These are phyloP conservation scores for Lentinus polychrous DNA, from an alignment of 1,284 basidiomycete genomes.

Conservation along the genomic window DNA sequence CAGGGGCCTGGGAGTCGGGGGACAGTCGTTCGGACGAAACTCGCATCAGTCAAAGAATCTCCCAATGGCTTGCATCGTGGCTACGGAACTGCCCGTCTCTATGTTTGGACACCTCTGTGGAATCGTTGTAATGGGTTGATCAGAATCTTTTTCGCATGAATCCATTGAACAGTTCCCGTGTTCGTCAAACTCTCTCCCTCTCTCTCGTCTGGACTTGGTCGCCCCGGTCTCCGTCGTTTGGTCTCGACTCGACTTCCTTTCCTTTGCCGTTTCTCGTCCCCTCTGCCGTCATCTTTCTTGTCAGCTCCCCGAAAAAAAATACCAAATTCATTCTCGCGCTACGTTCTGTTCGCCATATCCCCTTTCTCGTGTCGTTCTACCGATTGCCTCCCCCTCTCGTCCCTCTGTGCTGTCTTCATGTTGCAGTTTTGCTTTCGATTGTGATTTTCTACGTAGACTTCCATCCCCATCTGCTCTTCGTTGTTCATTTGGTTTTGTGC, in stretches of 20 bases:
- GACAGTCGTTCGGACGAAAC: neutral
- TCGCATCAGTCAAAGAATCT: neutral
- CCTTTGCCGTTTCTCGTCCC: conserved; percentile 1
- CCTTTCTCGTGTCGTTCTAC: neutral
- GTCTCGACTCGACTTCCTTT: conserved; percentile 6
- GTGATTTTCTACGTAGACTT: neutral
- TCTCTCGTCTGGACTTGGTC: neutral
- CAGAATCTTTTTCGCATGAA: neutral
- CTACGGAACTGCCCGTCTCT: conserved; percentile 1
- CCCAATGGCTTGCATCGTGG: neutral
- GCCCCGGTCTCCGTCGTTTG: conserved; percentile 9
- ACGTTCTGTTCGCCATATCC: neutral
- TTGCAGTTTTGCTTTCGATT: conserved; percentile 3
- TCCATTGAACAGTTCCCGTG: no score
- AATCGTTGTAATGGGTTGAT: neutral
- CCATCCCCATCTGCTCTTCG: neutral
- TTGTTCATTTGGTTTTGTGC: neutral
- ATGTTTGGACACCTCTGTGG: neutral
- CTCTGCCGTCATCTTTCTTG: neutral
- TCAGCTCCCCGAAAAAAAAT: no score
- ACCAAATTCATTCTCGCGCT: no score
- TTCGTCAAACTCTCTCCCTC: neutral
- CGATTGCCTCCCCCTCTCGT: neutral
- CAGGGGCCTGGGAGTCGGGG: neutral
- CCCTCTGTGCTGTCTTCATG: neutral